Percentiles rank a stretch among this genome's conserved stretches.
phyloP scores from a whole-genome alignment of 257 asterid species.

The Anisodus tanguticus region DNA sequence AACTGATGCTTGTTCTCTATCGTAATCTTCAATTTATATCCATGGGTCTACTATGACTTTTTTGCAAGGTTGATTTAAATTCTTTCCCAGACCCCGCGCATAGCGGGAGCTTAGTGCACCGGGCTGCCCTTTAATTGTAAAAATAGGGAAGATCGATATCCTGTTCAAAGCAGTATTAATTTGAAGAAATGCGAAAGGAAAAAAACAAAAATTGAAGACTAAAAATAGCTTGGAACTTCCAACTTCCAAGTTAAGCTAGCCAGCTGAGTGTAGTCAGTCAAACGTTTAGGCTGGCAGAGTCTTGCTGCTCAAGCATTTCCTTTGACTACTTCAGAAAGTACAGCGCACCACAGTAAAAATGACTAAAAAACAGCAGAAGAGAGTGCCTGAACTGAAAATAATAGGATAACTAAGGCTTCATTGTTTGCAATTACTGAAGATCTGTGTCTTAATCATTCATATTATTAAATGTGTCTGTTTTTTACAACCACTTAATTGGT shows the following conservation, averaged over 20 bases:
- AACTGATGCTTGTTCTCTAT: neutral
- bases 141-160: neutral
- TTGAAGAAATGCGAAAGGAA: neutral
- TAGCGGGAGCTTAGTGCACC: too few species aligned
- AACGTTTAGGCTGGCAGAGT: neutral
- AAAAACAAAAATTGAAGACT: neutral
- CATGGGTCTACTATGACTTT: neutral
- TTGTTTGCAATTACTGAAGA: neutral
- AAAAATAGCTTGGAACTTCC: neutral
- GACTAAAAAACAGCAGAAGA: neutral
- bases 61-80: neutral
- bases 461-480: too few species aligned
- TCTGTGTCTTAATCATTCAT: too few species aligned
- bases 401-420: neutral
- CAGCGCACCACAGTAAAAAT: neutral
- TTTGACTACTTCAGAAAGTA: conserved; percentile 4
- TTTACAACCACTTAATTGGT: too few species aligned
- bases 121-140: neutral
- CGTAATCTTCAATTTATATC: too few species aligned
- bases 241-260: neutral
- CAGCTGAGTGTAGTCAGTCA: conserved; percentile 3
- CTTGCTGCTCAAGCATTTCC: neutral
- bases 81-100: neutral
- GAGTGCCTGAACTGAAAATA: neutral
- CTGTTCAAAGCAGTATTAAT: conserved; percentile 11